Percentiles rank a stretch among this genome's conserved stretches.
These are phyloP conservation scores for Phytopythium boreale DNA, from an alignment of 352 stramenopile genomes.

Conservation along the genomic window DNA sequence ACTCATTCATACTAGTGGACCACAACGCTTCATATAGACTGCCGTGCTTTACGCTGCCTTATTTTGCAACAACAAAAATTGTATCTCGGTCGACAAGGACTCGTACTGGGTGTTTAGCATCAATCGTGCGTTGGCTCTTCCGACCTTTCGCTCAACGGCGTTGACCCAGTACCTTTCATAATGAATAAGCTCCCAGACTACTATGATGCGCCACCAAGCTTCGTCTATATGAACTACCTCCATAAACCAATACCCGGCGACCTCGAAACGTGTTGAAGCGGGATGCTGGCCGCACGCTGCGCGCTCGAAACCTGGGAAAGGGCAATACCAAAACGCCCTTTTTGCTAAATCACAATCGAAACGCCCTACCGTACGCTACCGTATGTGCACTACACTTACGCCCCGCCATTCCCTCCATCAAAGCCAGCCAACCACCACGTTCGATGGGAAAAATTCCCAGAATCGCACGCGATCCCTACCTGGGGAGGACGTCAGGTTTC, in stretches of 20 bases:
- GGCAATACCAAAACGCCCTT: no score
- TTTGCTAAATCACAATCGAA: neutral
- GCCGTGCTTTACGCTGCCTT: neutral
- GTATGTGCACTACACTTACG: neutral
- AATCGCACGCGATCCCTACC: neutral
- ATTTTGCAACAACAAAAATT: neutral
- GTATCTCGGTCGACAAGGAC: neutral
- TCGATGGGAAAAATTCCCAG: conserved; percentile 1
- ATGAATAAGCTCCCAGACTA: neutral
- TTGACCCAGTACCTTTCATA: neutral
- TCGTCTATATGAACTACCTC: neutral
- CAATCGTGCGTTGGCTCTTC: neutral
- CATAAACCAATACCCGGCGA: neutral
- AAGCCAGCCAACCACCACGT: neutral
- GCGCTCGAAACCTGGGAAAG: neutral
- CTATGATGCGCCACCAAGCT: neutral
- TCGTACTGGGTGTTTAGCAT: neutral
- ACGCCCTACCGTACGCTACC: neutral
- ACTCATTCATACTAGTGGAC: neutral
- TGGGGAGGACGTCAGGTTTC: neutral
- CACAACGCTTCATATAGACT: neutral
- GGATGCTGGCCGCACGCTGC: neutral
- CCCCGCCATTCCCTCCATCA: neutral
- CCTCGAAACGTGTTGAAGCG: neutral
- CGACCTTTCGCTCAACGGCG: neutral